Evolutionary conservation across 352 stramenopile genomes (phyloP), one percentile per base, ranked within the genome.

Genomic region (Phytophthora pinifolia): DNA sequence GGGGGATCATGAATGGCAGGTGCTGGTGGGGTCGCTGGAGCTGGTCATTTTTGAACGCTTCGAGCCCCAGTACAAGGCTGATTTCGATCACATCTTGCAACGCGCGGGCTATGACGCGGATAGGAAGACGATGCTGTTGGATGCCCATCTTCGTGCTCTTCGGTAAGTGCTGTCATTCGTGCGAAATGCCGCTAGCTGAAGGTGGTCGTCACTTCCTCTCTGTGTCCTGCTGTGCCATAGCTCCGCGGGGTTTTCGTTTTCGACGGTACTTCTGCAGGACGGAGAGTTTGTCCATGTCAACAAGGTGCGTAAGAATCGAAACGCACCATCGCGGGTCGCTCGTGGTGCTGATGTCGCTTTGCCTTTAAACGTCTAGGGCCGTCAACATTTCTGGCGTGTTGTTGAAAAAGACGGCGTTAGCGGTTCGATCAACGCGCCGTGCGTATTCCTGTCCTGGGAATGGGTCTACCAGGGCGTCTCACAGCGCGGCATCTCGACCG

Each of bases 381-480:
- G 81, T 32, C 72, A 91, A 41, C 84, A 94, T 63, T 89, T 92
- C 52, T 94, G 84, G 84, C 81, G 84, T 31, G 79, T 89, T 9
- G 78, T 94, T 14, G 70, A 88, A 53, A 59, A 74, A 32, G 63
- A 74, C 15, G 56, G 46, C 17, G 41, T 70, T 31, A 66, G 33
- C 38, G 66, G 62, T 15, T 69, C 55, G 8, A 67, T 76, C 25
- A 68, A 77, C 41, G 65, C 77, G 12, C 79, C 79, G 9, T 89
- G 82, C 38, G 79, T 91, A 30, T 92, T 91, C 43, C 62, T 94
- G 25, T 88, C 78, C 0, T 94, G 84, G 84, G 81, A 94, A 35
- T 94, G 84, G 84, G 75, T 91, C 6, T 94, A 89, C 53, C 84
- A 94, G 42, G 84, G 84, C 44, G 84, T 92, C 35, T 89, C 84